Conservation (phyloP, 306 rosid species). For the Inga laurina region DNA sequence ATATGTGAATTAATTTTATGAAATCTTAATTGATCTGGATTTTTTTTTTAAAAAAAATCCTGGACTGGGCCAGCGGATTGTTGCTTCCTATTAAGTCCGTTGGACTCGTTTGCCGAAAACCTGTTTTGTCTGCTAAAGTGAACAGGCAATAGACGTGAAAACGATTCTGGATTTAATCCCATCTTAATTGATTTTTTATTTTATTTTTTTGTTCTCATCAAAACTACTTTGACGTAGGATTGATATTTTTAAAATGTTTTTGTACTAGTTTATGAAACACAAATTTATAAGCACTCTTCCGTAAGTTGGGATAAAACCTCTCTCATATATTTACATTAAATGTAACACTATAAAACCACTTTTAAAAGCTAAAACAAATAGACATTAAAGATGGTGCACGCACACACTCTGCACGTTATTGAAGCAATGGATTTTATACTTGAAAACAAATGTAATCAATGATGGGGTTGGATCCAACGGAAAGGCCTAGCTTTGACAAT, state of each 20-base stretch:
- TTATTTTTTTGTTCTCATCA: neutral
- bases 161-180: neutral
- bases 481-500: too few species aligned
- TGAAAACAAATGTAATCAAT: neutral
- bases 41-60: too few species aligned
- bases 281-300: too few species aligned
- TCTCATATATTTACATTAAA: too few species aligned
- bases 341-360: too few species aligned
- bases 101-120: neutral
- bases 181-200: neutral
- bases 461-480: too few species aligned
- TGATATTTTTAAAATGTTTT: neutral
- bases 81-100: neutral
- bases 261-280: too few species aligned
- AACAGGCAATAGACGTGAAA: neutral
- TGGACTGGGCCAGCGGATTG: neutral
- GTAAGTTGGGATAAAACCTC: fast-evolving
- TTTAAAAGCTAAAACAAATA: too few species aligned
- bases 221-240: neutral
- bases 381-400: neutral
- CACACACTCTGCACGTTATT: neutral
- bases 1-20: neutral
- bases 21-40: neutral
- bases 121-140: too few species aligned
- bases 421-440: neutral